Evolutionary conservation across 2,329 filamentous ascomycete genomes (phyloP).

Genomic region (Penicillium capsulatum): DNA sequence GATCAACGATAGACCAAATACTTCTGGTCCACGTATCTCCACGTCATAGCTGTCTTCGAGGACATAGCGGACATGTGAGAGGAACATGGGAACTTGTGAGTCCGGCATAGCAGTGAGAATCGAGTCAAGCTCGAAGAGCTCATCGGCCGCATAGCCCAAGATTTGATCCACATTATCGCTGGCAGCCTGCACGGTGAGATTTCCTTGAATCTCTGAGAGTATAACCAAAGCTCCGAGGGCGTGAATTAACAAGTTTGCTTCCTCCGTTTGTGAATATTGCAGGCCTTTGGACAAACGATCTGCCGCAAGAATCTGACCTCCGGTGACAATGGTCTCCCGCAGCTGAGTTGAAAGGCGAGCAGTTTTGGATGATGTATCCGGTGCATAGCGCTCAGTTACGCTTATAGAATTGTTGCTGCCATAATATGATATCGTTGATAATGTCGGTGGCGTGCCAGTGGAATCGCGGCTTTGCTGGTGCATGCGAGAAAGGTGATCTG

Average conservation of each 20-base stretch:
- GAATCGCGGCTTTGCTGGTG: conserved; percentile 6
- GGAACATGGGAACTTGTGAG: conserved; percentile 72
- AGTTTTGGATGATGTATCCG: not conserved
- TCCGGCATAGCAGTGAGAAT: conserved; percentile 80
- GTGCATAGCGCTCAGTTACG: not conserved
- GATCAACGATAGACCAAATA: conserved; percentile 70
- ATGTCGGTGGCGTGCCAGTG: conserved; percentile 1
- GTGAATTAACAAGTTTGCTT: conserved; percentile 69
- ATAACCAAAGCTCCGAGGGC: conserved; percentile 72
- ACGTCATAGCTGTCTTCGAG: conserved; percentile 73
- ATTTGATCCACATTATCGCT: conserved; percentile 74
- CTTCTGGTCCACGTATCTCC: conserved; percentile 69
- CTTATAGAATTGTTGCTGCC: not conserved
- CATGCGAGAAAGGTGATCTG: conserved; percentile 6
- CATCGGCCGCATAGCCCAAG: conserved; percentile 68
- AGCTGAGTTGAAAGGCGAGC: not conserved
- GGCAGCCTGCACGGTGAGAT: conserved; percentile 63
- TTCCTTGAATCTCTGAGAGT: conserved; percentile 62
- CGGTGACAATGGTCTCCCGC: conserved; percentile 1
- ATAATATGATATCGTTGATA: conserved; percentile 1
- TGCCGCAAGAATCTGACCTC: conserved; percentile 9
- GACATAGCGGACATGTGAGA: conserved; percentile 80
- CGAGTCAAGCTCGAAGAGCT: conserved; percentile 67
- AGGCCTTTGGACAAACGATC: conserved; percentile 4
- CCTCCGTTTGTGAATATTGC: conserved; percentile 41